Conservation (phyloP, 2,329 filamentous ascomycete species). For the Harringtonia lauricola region DNA sequence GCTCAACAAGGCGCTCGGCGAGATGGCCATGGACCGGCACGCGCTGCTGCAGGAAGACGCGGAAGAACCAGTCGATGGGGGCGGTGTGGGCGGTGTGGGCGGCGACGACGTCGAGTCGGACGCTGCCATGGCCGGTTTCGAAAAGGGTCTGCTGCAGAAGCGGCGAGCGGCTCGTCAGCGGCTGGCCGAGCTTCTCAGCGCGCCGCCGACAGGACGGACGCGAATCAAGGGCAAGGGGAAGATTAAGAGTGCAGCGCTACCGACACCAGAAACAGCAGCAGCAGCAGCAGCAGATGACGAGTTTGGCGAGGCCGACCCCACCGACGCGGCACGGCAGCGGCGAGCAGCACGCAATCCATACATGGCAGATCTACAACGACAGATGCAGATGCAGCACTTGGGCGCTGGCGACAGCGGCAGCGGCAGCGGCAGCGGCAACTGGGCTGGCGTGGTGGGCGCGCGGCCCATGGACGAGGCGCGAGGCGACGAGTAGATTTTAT, state of each 20-base stretch:
- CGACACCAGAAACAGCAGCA: too few relatives aligned
- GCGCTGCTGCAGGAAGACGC: slow-evolving; percentile 9
- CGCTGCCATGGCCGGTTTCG: slow-evolving; percentile 31
- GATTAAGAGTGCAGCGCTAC: slow-evolving; percentile 22
- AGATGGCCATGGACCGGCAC: slow-evolving; percentile 36
- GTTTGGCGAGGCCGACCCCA: background rate
- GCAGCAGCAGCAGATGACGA: background rate
- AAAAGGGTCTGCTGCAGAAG: slow-evolving; percentile 36
- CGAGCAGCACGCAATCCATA: slow-evolving; percentile 2
- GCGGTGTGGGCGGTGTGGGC: background rate
- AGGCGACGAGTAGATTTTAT: background rate
- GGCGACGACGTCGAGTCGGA: background rate
- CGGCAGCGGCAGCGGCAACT: background rate
- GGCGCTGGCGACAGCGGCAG: background rate
- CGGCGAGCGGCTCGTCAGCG: slow-evolving; percentile 32
- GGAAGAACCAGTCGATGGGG: background rate
- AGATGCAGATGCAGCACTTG: slow-evolving; percentile 2
- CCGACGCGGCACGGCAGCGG: too few relatives aligned
- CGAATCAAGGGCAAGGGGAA: slow-evolving; percentile 35
- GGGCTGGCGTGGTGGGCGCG: background rate
- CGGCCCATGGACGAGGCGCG: background rate
- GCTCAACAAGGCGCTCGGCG: slow-evolving; percentile 58
- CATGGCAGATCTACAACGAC: slow-evolving; percentile 7
- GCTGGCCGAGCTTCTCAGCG: slow-evolving; percentile 14
- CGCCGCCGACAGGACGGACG: slow-evolving; percentile 5